A percentile compares a stretch with the other conserved stretches of the same genome.
Conservation (phyloP, 495 filamentous ascomycete species). For the Oleoguttula mirabilis region DNA sequence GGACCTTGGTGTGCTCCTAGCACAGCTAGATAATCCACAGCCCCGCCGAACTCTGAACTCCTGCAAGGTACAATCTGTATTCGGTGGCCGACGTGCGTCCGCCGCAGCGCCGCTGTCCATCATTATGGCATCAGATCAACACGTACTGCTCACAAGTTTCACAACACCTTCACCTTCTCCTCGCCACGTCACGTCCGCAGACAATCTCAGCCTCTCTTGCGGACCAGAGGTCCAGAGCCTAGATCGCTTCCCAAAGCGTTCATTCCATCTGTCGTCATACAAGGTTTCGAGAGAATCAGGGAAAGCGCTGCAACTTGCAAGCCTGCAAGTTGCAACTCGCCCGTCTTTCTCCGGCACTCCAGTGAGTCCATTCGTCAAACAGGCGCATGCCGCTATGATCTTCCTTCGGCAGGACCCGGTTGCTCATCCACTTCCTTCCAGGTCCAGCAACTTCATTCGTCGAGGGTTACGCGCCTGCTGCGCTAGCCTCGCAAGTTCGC, state of each 20-base stretch:
- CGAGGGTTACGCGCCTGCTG: not conserved
- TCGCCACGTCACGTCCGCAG: not conserved
- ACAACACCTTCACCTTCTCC: not conserved
- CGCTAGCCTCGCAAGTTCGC: too few relatives aligned
- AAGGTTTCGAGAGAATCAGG: slow-evolving; percentile 1
- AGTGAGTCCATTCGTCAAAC: not conserved
- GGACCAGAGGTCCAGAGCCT: not conserved
- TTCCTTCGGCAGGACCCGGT: slow-evolving; percentile 1
- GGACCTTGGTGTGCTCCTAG: not conserved
- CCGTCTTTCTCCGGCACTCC: too few relatives aligned
- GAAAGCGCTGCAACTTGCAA: not conserved
- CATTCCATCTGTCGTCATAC: slow-evolving; percentile 9
- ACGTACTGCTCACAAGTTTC: not conserved
- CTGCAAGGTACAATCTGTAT: slow-evolving; percentile 1
- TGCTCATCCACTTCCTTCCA: not conserved
- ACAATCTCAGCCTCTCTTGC: not conserved
- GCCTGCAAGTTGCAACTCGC: too few relatives aligned
- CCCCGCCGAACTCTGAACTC: not conserved
- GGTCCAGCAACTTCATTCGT: slow-evolving; percentile 1
- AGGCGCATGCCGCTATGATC: slow-evolving; percentile 5
- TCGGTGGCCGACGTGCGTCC: not conserved
- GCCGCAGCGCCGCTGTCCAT: not conserved
- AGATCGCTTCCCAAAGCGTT: not conserved
- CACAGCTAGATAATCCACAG: not conserved
- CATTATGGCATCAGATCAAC: not conserved